Percentiles rank a stretch among this genome's conserved stretches.
Evolutionary conservation across 176 grass and related monocot genomes (phyloP).

Genomic region (Rhynchospora pubera): DNA sequence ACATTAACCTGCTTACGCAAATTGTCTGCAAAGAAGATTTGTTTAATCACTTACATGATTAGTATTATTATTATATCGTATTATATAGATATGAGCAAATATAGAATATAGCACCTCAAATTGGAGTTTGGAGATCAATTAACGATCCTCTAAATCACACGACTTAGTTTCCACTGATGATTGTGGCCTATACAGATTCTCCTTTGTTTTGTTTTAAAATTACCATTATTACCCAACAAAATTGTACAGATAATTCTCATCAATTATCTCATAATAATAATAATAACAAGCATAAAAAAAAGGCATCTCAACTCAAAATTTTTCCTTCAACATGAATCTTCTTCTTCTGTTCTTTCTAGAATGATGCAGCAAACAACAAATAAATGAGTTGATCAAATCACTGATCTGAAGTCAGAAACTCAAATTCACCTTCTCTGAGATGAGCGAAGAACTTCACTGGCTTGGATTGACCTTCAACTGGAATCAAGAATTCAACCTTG

Average conservation of each 20-base stretch:
- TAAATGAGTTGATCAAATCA: background rate
- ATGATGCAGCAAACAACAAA: background rate
- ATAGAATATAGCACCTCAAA: background rate
- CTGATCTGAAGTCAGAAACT: conserved; percentile 25
- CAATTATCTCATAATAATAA: background rate
- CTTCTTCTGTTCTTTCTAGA: background rate
- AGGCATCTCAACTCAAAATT: background rate
- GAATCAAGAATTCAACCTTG: conserved; percentile 30
- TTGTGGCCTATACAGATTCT: background rate
- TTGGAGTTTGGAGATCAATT: background rate
- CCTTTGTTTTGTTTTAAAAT: background rate
- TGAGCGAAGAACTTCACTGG: conserved; percentile 40
- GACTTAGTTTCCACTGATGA: background rate
- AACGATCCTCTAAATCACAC: background rate
- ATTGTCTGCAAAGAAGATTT: no score
- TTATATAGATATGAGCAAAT: background rate
- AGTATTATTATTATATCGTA: background rate
- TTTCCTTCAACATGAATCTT: background rate
- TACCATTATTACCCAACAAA: background rate
- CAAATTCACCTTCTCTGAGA: conserved; percentile 39
- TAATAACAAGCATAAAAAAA: background rate
- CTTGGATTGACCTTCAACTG: conserved; percentile 19
- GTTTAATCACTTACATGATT: no score
- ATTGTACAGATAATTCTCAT: background rate
- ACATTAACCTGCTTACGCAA: no score